These are phyloP conservation scores for Phytophthora sp. DNA, from an alignment of 352 stramenopile genomes.

Conservation along the genomic window DNA sequence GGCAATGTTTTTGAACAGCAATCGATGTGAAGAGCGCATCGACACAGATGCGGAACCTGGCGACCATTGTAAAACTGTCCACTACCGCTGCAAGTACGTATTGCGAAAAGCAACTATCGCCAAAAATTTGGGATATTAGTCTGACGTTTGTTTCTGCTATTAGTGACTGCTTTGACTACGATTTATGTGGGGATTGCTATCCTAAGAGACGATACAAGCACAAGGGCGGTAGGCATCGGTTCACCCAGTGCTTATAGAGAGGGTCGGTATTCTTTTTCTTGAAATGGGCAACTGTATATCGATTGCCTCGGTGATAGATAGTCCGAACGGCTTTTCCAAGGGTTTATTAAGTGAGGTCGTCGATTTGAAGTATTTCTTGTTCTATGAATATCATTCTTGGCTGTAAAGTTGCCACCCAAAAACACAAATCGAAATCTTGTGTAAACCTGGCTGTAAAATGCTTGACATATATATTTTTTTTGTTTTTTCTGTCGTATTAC, in stretches of 20 bases:
- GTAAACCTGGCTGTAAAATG: too few species aligned
- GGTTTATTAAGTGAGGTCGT: slow-evolving; percentile 4
- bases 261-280: slow-evolving; percentile 14
- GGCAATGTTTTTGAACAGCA: slow-evolving; percentile 19
- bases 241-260: slow-evolving; percentile 48
- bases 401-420: too few species aligned
- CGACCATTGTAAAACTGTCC: slow-evolving; percentile 27
- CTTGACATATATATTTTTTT: too few species aligned
- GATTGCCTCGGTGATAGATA: slow-evolving; percentile 14
- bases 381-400: too few species aligned
- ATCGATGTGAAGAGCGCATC: slow-evolving; percentile 37
- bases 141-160: slow-evolving; percentile 7
- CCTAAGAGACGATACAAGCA: slow-evolving; percentile 41
- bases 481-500: too few species aligned
- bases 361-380: too few species aligned
- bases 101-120: not conserved
- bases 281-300: slow-evolving; percentile 3
- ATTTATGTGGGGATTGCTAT: slow-evolving; percentile 66
- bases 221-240: slow-evolving; percentile 43
- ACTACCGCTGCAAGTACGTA: slow-evolving; percentile 47
- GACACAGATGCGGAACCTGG: slow-evolving; percentile 31
- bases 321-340: not conserved
- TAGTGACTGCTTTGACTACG: slow-evolving; percentile 83
- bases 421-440: too few species aligned
- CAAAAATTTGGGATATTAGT: not conserved